Evolutionary conservation across 345 rosid genomes (phyloP), one percentile per base, ranked within the genome.

Genomic region (Hibiscus trionum): DNA sequence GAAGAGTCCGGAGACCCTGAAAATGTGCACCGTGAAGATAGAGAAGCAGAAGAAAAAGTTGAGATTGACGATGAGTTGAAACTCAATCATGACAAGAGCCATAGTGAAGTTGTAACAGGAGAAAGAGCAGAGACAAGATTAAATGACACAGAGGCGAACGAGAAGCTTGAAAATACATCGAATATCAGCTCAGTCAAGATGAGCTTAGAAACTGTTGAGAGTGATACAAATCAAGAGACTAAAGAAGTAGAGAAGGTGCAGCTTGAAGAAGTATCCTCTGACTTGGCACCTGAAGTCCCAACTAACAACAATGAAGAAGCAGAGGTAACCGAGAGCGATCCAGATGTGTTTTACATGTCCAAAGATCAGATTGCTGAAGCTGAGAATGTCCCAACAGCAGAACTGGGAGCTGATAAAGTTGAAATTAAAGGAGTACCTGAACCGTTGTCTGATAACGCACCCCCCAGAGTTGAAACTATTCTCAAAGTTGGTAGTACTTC

Each of bases 261-360:
- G 52, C 50, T 49, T 33, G 72, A 76, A 76, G 77, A 72, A 24
- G 65, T 39, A 70, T 63, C 75, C 24, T 53, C 75, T n/a, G 27
- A 49, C 74, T 53, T 75, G 70, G 63, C 64, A 68, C 65, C 74
- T 29, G 56, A 52, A 42, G 37, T 55, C 62, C 66, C 35, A 73
- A n/a, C 59, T 65, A 73, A 52, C 31, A 68, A 73, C 64, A 65
- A 52, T 16, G 72, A 73, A 9, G 67, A 63, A 27, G 37, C 42
- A 8, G 58, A 67, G 42, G 71, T 49, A 21, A 49, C 7, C 21
- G 11, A 52, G 3, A 69, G 61, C 53, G 72, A 29, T 53, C 4
- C 46, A 1, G 72, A 17, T n/a, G 61, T 60, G 14, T 11, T 50
- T 50, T 16, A 31, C 61, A 52, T 69, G 37, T 3, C 60, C n/a